Percentiles rank a stretch among this genome's conserved stretches.
phyloP scores from a whole-genome alignment of 495 filamentous ascomycete species.

The Penicillium psychrofluorescens region DNA sequence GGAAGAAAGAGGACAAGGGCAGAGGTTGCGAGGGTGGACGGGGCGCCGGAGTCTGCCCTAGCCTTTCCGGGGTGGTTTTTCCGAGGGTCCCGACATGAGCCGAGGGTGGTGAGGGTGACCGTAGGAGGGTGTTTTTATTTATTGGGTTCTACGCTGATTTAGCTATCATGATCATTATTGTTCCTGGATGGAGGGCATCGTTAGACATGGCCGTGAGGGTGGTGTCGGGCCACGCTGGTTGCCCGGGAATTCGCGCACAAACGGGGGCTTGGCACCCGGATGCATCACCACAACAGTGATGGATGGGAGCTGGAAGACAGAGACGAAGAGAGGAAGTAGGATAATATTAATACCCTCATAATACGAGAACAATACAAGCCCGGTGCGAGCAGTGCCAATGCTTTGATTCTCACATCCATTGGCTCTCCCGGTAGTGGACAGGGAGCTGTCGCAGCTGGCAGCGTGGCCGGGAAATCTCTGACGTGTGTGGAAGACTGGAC shows the following conservation, averaged over 20 bases:
- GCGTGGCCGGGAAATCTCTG: constrained; percentile 25
- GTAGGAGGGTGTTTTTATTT: too few species aligned
- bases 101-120: constrained; percentile 9
- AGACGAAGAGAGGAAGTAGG: too few species aligned
- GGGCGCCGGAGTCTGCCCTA: constrained; percentile 33
- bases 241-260: constrained; percentile 28
- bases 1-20: constrained; percentile 32
- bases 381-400: too few species aligned
- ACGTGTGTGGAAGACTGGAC: constrained; percentile 12
- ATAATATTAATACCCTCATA: too few species aligned
- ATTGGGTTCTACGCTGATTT: background rate
- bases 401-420: too few species aligned
- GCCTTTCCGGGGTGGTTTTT: constrained; percentile 44
- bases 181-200: background rate
- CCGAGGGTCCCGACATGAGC: constrained; percentile 46
- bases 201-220: too few species aligned
- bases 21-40: constrained; percentile 30
- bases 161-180: background rate
- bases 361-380: background rate
- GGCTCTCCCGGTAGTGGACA: too few species aligned
- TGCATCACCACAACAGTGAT: constrained; percentile 18
- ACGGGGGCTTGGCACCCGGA: constrained; percentile 37
- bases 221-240: constrained; percentile 1
- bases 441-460: background rate
- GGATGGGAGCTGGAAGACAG: background rate